Evolutionary conservation across 192 early-diverging fungal species (phyloP), one percentile per base, ranked within the genome.

Genomic region (Backusella liffmaniae): DNA sequence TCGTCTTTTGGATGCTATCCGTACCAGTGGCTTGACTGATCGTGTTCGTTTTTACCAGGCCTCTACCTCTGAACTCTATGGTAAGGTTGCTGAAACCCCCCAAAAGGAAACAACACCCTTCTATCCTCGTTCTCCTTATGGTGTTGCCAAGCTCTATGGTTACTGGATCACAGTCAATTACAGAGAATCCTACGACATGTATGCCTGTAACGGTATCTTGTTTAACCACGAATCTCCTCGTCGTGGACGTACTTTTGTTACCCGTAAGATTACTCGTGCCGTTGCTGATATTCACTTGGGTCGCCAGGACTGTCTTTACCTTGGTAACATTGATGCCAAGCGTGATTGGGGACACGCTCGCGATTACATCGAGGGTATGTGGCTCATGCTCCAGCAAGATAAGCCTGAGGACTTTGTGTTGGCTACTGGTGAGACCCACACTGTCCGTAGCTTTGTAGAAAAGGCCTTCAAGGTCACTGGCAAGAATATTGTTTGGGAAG

Each of bases 151-250:
- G 81, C 88, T 93, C 56, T 94, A 93, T 78, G 92, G 87, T 72
- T 94, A 88, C 86, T 94, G 92, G 92, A 92, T 94, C 80, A 88
- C 90, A 8, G 84, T 93, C 73, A 93, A 94, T 83, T 93, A 94
- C 80, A 89, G 92, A 72, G 92, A 94, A 80, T 86, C 92, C 7
- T 94, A 94, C 77, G 82, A 83, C 71, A 92, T 94, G 92, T 92
- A 85, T 71, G 88, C 92, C 23, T 92, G 91, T 74, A 94, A 94
- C 80, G 92, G 92, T 69, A 92, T 94, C 73, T 70, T 93, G 32
- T 92, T 93, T 79, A 93, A 93, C 83, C 91, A 93, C 77, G 92
- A 93, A 79, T 92, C 90, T 76, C 92, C 92, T 46, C 85, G 91
- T 62, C 84, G 91, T 83, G 91, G 92, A 66, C 85, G 85, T 76